Base-by-base conservation (phyloP, 2,329 filamentous ascomycete genomes). In the Beauveria sp. region DNA sequence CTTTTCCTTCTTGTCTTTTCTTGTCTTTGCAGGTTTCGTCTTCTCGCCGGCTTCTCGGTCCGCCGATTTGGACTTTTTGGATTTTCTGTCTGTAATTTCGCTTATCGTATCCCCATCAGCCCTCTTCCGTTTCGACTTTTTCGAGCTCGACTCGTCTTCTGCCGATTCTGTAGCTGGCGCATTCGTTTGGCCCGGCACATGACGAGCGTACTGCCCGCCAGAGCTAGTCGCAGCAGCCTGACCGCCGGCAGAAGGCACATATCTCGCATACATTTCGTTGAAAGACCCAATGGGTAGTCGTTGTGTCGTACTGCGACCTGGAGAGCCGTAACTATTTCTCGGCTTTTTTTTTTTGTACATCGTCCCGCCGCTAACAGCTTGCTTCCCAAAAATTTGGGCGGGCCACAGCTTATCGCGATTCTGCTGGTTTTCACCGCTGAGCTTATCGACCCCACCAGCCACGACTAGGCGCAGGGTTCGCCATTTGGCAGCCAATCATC, bases 211-310 rank as follows among this genome's bases (percentile, higher is more conserved):
- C 74, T 60, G 49, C 20, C 42, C 20, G 26, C 28, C 49, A 28
- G 47, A 45, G 26, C 53, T n/a, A 58, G 52, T 14, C 50, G 18
- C 8, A 63, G 58, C 43, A 28, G 55, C 64, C 58, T 69, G 62
- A 43, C 62, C 67, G 62, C 72, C 70, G 9, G 69, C 22, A 7
- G 71, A 69, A 46, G 75, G 77, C 18, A 79, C 68, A 62, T 80
- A 79, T 65, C 78, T 72, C 52, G 77, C 72, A 66, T 79, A 78
- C 75, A 77, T 77, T 28, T 12, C 68, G 63, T 58, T 30, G 34
- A 56, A 53, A 46, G 20, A 28, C 45, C 26, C 65, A 70, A 69
- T 66, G 66, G 60, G 53, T 28, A 34, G 22, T 30, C 5, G 30
- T 24, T 18, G 47, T 53, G 26, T 8, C 34, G 49, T 46, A 14